phyloP scores from a whole-genome alignment of 345 rosid species.

The Acer campestre region DNA sequence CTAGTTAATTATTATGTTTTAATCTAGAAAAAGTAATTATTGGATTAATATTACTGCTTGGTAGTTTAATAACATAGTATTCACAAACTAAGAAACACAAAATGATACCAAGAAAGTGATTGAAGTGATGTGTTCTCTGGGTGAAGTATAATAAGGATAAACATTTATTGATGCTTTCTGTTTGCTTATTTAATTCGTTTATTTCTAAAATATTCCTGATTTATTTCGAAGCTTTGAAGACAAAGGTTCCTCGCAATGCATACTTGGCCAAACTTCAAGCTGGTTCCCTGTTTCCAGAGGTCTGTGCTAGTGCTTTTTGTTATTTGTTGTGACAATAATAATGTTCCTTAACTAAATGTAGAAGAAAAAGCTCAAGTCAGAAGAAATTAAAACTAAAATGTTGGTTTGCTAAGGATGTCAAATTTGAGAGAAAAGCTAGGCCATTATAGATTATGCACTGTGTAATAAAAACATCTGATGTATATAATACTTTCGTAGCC shows the following conservation, averaged over 20 bases:
- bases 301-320: slow-evolving; percentile 28
- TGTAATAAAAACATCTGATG: not conserved
- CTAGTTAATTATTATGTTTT: too few species aligned
- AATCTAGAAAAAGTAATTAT: too few species aligned
- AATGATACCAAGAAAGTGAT: too few species aligned
- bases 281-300: slow-evolving; percentile 96
- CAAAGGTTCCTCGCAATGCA: slow-evolving; percentile 75
- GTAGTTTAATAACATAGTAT: too few species aligned
- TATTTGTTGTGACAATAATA: not conserved
- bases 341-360: not conserved
- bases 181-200: not conserved
- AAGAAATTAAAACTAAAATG: not conserved
- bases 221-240: slow-evolving; percentile 65
- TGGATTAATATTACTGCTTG: too few species aligned
- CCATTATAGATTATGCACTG: not conserved
- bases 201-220: slow-evolving; percentile 15
- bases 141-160: too few species aligned
- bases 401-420: not conserved
- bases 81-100: too few species aligned
- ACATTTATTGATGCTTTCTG: too few species aligned
- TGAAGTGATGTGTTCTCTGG: too few species aligned
- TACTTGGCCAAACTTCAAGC: slow-evolving; percentile 96
- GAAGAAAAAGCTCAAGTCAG: not conserved
- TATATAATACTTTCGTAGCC: not conserved
- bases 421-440: not conserved